phyloP scores from a whole-genome alignment of 208 protist genomes.

The Leptomonas pyrrhocoris region DNA sequence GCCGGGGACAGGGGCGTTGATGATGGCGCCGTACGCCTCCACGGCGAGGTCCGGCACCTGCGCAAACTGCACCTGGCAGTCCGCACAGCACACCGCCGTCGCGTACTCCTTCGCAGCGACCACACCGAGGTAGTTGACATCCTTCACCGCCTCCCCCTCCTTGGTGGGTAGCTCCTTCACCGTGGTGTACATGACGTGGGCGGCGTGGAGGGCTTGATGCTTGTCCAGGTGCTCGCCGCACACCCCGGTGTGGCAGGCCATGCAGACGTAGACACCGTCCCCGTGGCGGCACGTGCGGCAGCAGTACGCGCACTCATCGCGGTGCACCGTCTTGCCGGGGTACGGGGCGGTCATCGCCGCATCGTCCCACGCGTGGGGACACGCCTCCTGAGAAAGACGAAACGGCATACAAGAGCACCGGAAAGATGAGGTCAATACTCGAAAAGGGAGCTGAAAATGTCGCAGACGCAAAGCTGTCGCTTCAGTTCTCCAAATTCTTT shows the following conservation, averaged over 20 bases:
- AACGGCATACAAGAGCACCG: slow-evolving; percentile 43
- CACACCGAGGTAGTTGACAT: slow-evolving; percentile 74
- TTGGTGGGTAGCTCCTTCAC: slow-evolving; percentile 69
- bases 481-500: too few species aligned
- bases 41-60: slow-evolving; percentile 51
- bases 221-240: slow-evolving; percentile 80
- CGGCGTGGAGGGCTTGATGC: slow-evolving; percentile 48
- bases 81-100: slow-evolving; percentile 64
- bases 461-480: not conserved
- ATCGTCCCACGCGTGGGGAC: slow-evolving; percentile 85
- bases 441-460: slow-evolving; percentile 14
- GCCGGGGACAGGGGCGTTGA: slow-evolving; percentile 63
- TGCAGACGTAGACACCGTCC: slow-evolving; percentile 81
- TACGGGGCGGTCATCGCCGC: slow-evolving; percentile 41
- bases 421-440: not conserved
- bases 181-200: slow-evolving; percentile 76
- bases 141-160: slow-evolving; percentile 41
- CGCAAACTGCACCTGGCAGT: slow-evolving; percentile 49
- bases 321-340: slow-evolving; percentile 54
- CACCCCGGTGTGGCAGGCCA: slow-evolving; percentile 77
- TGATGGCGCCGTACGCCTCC: slow-evolving; percentile 58
- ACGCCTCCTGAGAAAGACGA: slow-evolving; percentile 53
- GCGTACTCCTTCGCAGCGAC: slow-evolving; percentile 70
- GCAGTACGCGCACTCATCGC: slow-evolving; percentile 91
- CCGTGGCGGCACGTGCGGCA: slow-evolving; percentile 64